A percentile compares a stretch with the other conserved stretches of the same genome.
Conservation (phyloP, 2,329 filamentous ascomycete species). For the Teratosphaeria zuluensis region DNA sequence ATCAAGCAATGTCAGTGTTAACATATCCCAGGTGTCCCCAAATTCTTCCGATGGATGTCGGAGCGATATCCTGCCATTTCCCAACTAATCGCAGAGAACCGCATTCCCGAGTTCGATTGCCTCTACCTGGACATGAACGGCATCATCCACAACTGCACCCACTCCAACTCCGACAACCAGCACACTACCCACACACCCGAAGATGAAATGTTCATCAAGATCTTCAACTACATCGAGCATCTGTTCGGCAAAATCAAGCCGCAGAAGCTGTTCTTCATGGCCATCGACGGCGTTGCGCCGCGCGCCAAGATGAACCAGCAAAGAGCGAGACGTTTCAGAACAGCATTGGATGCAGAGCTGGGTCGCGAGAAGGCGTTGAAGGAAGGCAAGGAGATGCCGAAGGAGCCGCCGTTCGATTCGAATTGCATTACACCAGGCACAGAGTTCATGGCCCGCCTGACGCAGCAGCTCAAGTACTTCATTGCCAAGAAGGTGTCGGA, state of each 20-base stretch:
- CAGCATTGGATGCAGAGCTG: conserved; percentile 79
- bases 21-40: conserved; percentile 60
- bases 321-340: conserved; percentile 86
- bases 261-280: conserved; percentile 98
- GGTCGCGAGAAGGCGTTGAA: conserved; percentile 85
- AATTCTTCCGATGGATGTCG: conserved; percentile 98
- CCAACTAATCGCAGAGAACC: conserved; percentile 95
- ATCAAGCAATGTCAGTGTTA: conserved; percentile 7
- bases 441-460: conserved; percentile 95
- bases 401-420: conserved; percentile 93
- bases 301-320: conserved; percentile 99
- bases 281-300: conserved; percentile 92
- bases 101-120: conserved; percentile 97
- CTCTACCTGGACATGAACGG: conserved; percentile 98
- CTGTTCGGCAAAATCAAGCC: conserved; percentile 98
- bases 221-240: conserved; percentile 99
- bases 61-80: conserved; percentile 98
- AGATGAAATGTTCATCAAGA: conserved; percentile 98
- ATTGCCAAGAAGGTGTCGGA: conserved; percentile 98
- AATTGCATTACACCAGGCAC: conserved; percentile 98
- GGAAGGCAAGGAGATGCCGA: conserved; percentile 85
- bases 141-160: conserved; percentile 98
- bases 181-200: conserved; percentile 87
- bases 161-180: conserved; percentile 90
- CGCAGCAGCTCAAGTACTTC: conserved; percentile 91